Evolutionary conservation across 2,329 filamentous ascomycete species (phyloP).

Genomic region (Penicillium sp.): DNA sequence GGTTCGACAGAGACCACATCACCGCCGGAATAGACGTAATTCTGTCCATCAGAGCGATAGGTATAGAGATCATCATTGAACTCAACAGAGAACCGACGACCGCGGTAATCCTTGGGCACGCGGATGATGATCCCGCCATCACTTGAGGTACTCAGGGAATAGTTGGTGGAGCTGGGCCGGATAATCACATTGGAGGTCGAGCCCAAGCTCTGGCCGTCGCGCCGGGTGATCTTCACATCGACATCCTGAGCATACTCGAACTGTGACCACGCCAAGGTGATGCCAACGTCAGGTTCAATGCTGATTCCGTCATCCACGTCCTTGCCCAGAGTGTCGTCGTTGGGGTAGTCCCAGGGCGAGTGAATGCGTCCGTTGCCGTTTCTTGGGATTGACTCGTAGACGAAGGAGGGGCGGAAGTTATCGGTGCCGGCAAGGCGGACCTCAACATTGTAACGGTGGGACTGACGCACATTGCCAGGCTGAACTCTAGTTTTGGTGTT

Average conservation of each 20-base stretch:
- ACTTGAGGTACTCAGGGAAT: constrained; percentile 1
- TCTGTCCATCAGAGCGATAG: constrained; percentile 8
- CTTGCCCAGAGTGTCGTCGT: constrained; percentile 21
- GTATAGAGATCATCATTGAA: constrained; percentile 9
- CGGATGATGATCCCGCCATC: constrained; percentile 8
- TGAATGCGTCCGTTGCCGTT: constrained; percentile 35
- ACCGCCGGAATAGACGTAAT: constrained; percentile 3
- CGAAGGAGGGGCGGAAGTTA: constrained; percentile 40
- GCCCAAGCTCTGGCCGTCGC: constrained; percentile 10
- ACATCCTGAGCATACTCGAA: constrained; percentile 24
- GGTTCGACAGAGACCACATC: constrained; percentile 8
- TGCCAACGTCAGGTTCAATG: constrained; percentile 36
- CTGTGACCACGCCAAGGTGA: constrained; percentile 46
- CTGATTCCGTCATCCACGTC: constrained; percentile 35
- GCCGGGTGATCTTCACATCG: constrained; percentile 5
- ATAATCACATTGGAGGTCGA: constrained; percentile 6
- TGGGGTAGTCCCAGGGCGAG: constrained; percentile 9
- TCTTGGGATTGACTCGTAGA: constrained; percentile 43
- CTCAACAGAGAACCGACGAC: constrained; percentile 7
- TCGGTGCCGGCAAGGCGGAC: constrained; percentile 18
- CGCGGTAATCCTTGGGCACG: constrained; percentile 4
- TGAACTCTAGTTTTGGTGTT: constrained; percentile 28
- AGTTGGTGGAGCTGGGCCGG: constrained; percentile 1
- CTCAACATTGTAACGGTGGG: constrained; percentile 28
- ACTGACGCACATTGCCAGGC: constrained; percentile 30